Percentiles rank a stretch among this genome's conserved stretches.
Conservation (phyloP, 495 filamentous ascomycete genomes). For the Penicillium salamii region DNA sequence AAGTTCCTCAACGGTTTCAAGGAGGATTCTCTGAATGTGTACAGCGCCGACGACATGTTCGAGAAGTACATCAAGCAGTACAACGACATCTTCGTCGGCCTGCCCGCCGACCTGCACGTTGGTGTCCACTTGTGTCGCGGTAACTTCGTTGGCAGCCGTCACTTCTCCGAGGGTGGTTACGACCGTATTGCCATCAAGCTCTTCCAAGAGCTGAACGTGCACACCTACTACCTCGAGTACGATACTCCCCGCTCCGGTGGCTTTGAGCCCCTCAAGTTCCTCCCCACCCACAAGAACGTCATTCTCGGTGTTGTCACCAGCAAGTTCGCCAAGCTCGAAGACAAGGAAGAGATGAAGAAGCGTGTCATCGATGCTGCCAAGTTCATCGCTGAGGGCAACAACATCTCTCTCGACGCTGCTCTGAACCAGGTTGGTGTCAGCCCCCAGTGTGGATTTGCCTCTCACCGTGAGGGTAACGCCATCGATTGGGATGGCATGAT, state of each 20-base stretch:
- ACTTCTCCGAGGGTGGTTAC: constrained; percentile 79
- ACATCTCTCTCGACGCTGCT: constrained; percentile 60
- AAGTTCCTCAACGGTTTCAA: constrained; percentile 71
- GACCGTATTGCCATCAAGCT: constrained; percentile 77
- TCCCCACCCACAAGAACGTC: constrained; percentile 72
- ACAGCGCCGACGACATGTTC: constrained; percentile 62
- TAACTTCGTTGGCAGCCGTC: constrained; percentile 74
- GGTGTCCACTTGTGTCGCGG: constrained; percentile 79
- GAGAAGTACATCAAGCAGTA: constrained; percentile 74
- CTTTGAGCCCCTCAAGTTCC: constrained; percentile 71
- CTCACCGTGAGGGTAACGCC: constrained; percentile 65
- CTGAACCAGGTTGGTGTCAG: constrained; percentile 67
- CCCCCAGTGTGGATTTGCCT: constrained; percentile 80
- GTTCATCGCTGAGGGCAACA: constrained; percentile 67
- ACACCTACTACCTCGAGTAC: constrained; percentile 83
- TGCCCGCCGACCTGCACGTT: constrained; percentile 67
- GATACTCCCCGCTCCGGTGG: constrained; percentile 72
- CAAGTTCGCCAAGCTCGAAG: constrained; percentile 71
- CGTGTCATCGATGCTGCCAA: constrained; percentile 65
- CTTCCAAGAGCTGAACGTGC: constrained; percentile 70
- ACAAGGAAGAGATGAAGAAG: constrained; percentile 69
- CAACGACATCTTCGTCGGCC: constrained; percentile 65
- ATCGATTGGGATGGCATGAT: constrained; percentile 66
- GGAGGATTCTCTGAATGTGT: constrained; percentile 51
- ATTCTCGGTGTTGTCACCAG: constrained; percentile 73